A percentile compares a stretch with the other conserved stretches of the same genome.
phyloP scores from a whole-genome alignment of 108 stramenopile species.

The Nitzschia sp. region DNA sequence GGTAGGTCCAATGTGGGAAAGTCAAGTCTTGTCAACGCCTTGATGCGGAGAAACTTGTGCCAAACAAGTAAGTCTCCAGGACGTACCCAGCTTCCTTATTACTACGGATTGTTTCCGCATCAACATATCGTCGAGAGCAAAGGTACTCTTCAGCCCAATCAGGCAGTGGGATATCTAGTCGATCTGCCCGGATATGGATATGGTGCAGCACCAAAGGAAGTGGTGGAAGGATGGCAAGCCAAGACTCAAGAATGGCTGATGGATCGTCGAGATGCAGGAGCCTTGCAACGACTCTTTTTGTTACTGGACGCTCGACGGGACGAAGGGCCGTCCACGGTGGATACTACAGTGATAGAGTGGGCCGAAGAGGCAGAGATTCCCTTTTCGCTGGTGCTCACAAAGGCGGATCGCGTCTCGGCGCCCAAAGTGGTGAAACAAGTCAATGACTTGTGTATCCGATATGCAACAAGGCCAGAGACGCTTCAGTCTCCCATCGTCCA shows the following conservation, averaged over 20 bases:
- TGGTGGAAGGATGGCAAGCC: constrained; percentile 78
- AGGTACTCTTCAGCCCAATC: not conserved
- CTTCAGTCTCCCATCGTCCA: constrained; percentile 49
- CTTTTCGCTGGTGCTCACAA: constrained; percentile 78
- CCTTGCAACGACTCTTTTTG: constrained; percentile 64
- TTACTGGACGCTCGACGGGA: constrained; percentile 72
- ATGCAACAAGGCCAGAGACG: constrained; percentile 35
- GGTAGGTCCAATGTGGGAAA: constrained; percentile 97
- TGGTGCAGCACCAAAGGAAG: constrained; percentile 57
- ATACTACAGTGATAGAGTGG: constrained; percentile 80
- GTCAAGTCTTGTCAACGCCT: constrained; percentile 84
- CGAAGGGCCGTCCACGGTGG: constrained; percentile 28
- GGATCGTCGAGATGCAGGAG: constrained; percentile 37
- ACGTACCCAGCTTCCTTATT: constrained; percentile 90
- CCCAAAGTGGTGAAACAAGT: constrained; percentile 53
- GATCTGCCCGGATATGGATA: constrained; percentile 88
- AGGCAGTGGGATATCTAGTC: constrained; percentile 46
- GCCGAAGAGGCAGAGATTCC: constrained; percentile 81
- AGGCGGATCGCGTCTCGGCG: constrained; percentile 66
- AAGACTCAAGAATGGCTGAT: constrained; percentile 75
- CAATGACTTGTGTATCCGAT: constrained; percentile 81
- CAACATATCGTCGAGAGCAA: not conserved
- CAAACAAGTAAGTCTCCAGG: constrained; percentile 84
- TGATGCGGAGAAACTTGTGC: constrained; percentile 75
- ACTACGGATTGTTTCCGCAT: constrained; percentile 69